These are phyloP conservation scores for Pestalotiopsis sp. DNA, from an alignment of 2,329 filamentous ascomycete genomes.

Conservation along the genomic window DNA sequence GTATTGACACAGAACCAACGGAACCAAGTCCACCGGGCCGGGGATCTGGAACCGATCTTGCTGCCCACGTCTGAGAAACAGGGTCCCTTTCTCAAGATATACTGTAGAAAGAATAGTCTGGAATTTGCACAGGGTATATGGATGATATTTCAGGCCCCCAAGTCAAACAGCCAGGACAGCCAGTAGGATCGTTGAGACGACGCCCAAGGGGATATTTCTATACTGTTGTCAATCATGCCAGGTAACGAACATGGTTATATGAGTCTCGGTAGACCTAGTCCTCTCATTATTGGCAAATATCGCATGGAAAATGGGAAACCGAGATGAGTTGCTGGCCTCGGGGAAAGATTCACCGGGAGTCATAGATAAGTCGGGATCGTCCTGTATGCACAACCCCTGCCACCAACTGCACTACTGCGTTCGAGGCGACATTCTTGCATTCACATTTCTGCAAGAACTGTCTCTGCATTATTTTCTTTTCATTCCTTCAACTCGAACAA, in stretches of 20 bases:
- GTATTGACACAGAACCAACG: too few relatives aligned
- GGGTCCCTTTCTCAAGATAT: neutral
- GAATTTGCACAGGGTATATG: neutral
- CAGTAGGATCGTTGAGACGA: neutral
- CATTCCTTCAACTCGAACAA: too few relatives aligned
- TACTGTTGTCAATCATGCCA: neutral
- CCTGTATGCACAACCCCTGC: neutral
- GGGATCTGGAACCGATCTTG: neutral
- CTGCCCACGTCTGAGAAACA: neutral
- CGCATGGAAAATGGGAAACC: neutral
- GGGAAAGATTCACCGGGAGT: neutral
- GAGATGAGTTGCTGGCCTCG: neutral
- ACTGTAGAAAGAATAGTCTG: neutral
- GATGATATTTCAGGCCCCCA: neutral
- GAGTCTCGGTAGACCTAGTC: neutral
- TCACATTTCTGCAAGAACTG: neutral
- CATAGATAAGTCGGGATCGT: neutral
- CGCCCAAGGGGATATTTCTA: neutral
- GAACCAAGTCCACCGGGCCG: neutral
- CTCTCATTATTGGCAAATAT: neutral
- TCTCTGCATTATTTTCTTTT: neutral
- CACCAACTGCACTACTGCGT: neutral
- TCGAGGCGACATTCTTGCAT: neutral
- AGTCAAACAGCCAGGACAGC: neutral
- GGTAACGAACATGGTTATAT: neutral